Conservation (phyloP, 257 asterid species). For the Solanum bulbocastanum region DNA sequence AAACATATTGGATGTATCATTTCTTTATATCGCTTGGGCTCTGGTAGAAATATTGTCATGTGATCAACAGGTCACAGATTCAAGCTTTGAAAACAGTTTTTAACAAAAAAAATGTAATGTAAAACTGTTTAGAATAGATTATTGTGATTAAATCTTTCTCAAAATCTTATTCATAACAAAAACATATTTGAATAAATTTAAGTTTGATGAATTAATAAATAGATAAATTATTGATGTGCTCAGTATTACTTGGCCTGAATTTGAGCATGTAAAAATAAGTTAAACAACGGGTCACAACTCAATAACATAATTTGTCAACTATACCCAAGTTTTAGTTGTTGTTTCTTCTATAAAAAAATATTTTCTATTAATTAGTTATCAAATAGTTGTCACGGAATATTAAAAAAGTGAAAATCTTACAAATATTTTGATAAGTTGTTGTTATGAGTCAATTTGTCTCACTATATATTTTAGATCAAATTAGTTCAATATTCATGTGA, state of each 20-base stretch:
- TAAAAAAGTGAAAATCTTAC: no score
- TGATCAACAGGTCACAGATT: accelerated
- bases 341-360: no score
- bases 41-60: no score
- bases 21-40: no score
- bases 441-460: not conserved
- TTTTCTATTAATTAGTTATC: not conserved
- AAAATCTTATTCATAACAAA: accelerated
- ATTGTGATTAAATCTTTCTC: no score
- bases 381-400: no score
- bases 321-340: not conserved
- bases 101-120: accelerated
- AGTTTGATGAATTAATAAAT: not conserved
- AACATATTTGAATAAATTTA: no score
- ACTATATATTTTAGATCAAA: not conserved
- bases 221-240: no score
- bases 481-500: not conserved
- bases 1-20: no score
- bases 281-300: not conserved
- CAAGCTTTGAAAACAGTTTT: no score
- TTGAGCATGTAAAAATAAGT: not conserved
- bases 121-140: no score
- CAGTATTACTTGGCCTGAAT: not conserved
- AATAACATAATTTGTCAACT: not conserved
- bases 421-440: not conserved